Conservation (phyloP, 2,329 filamentous ascomycete species). For the Sporothrix humicola region DNA sequence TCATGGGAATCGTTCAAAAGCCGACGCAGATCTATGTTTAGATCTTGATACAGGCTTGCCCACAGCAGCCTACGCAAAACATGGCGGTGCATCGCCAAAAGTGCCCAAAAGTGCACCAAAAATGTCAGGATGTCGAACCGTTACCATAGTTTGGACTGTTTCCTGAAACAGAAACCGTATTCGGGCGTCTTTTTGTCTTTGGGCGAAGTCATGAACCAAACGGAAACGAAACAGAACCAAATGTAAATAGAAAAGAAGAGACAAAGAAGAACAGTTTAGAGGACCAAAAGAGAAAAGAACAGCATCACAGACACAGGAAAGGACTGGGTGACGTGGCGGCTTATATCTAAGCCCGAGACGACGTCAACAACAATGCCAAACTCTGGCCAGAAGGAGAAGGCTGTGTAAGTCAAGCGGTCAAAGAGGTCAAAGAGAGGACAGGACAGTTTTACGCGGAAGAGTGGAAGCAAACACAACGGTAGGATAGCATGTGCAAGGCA, state of each 20-base stretch:
- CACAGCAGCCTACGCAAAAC: background rate
- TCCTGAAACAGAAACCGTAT: slow-evolving; percentile 8
- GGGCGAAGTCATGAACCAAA: no score
- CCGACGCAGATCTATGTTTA: background rate
- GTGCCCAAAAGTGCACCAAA: no score
- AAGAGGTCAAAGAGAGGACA: no score
- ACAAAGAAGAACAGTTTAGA: background rate
- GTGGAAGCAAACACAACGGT: background rate
- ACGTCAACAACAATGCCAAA: background rate
- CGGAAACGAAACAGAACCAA: background rate
- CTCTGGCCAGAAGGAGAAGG: background rate
- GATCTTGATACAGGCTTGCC: background rate
- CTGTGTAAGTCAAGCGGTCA: background rate
- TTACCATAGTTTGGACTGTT: background rate
- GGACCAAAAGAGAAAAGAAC: background rate
- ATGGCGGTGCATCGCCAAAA: background rate
- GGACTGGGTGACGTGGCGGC: background rate
- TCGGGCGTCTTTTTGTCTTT: background rate
- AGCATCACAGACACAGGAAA: background rate
- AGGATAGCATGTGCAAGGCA: no score
- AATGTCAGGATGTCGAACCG: background rate
- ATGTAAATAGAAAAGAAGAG: background rate
- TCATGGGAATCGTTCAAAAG: background rate
- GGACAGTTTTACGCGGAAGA: background rate
- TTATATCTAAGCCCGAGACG: background rate